Conservation (phyloP, 1,284 basidiomycete species). For the Leccinum huronense region DNA sequence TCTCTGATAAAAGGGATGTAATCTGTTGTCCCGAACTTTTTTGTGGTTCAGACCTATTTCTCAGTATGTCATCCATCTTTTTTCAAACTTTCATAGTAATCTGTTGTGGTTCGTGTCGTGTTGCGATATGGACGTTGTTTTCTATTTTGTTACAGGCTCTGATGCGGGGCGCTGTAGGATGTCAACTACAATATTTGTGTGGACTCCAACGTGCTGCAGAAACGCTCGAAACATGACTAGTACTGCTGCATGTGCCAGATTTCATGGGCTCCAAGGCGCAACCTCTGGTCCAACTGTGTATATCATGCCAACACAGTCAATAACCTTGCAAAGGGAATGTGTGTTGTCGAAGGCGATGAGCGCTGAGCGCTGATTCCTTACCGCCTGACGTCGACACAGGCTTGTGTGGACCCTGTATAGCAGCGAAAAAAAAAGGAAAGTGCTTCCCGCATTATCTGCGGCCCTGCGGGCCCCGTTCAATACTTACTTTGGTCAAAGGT, state of each 20-base stretch:
- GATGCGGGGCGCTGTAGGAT: not conserved
- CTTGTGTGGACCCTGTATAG: not conserved
- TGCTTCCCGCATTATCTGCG: not conserved
- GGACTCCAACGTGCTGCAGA: not conserved
- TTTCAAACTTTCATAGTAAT: not conserved
- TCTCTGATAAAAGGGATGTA: not conserved
- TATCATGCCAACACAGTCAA: not conserved
- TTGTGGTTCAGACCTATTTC: not conserved
- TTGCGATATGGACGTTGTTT: conserved; percentile 13
- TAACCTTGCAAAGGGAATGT: not conserved
- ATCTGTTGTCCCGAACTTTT: not conserved
- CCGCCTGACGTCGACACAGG: not conserved
- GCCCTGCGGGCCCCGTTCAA: not conserved
- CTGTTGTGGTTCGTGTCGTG: conserved; percentile 12
- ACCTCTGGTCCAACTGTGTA: not conserved
- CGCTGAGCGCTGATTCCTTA: not conserved
- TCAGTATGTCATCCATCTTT: not conserved
- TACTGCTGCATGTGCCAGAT: not conserved
- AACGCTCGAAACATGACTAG: not conserved
- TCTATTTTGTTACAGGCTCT: not conserved
- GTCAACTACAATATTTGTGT: not conserved
- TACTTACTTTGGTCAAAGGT: not conserved
- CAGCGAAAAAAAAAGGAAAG: not conserved
- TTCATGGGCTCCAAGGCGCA: not conserved
- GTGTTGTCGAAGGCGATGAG: not conserved